Conservation (phyloP, 768 basidiomycete species). For the Naganishia antarctica region DNA sequence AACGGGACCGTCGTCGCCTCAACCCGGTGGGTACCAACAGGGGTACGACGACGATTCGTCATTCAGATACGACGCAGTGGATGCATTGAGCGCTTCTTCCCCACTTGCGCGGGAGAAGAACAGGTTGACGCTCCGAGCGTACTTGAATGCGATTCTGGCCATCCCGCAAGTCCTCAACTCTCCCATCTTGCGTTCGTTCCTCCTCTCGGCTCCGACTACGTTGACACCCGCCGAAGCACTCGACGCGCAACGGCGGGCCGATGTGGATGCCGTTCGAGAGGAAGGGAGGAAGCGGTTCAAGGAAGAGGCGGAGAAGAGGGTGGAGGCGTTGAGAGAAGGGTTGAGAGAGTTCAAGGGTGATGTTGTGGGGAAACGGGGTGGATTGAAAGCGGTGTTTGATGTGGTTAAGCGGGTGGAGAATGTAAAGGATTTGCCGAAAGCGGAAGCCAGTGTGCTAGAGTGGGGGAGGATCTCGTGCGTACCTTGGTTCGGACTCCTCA, state of each 20-base stretch:
- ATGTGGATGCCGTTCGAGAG: constrained; percentile 80
- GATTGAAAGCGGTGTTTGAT: constrained; percentile 79
- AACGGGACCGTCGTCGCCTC: neutral
- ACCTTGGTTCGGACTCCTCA: neutral
- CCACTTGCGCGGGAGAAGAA: constrained; percentile 88
- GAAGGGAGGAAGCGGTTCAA: constrained; percentile 82
- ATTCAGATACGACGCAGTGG: constrained; percentile 20
- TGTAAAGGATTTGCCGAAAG: constrained; percentile 69
- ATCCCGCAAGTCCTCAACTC: constrained; percentile 72
- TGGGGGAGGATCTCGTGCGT: constrained; percentile 95
- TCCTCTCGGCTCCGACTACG: constrained; percentile 68
- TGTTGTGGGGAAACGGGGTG: constrained; percentile 63
- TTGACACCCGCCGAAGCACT: constrained; percentile 68
- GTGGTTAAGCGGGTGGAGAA: constrained; percentile 75
- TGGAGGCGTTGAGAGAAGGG: constrained; percentile 76
- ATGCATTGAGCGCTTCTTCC: constrained; percentile 30
- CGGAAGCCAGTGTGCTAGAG: constrained; percentile 84
- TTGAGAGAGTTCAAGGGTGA: constrained; percentile 87
- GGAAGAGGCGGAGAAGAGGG: constrained; percentile 74
- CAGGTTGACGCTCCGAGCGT: constrained; percentile 83
- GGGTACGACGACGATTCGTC: constrained; percentile 1
- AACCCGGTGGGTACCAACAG: constrained; percentile 13
- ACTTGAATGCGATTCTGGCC: constrained; percentile 73
- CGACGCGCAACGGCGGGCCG: constrained; percentile 73
- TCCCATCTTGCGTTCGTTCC: constrained; percentile 77